Evolutionary conservation across 2,329 filamentous ascomycete genomes (phyloP).

Genomic region (Thielaviopsis populi): DNA sequence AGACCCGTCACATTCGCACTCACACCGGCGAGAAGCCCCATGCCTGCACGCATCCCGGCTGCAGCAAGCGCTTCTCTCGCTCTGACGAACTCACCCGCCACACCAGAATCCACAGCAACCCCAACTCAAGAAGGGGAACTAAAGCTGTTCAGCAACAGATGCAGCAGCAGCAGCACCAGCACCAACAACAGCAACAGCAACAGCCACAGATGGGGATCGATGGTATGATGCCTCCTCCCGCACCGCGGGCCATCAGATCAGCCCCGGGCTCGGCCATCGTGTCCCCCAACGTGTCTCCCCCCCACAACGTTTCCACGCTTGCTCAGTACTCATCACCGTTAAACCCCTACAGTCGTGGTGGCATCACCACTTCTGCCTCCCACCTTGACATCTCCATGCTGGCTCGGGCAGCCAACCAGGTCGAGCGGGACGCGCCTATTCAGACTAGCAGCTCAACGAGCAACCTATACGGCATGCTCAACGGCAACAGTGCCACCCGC

Average conservation of each 20-base stretch:
- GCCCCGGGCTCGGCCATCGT: conserved; percentile 73
- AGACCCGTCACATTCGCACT: conserved; percentile 79
- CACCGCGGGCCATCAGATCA: conserved; percentile 69
- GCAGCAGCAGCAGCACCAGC: conserved; percentile 89
- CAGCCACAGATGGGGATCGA: conserved; percentile 51
- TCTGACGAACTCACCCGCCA: conserved; percentile 94
- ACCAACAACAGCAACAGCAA: conserved; percentile 92
- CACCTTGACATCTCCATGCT: conserved; percentile 43
- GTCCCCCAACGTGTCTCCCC: conserved; percentile 93
- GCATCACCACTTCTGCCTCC: conserved; percentile 26
- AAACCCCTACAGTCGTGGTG: conserved; percentile 32
- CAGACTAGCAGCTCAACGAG: conserved; percentile 22
- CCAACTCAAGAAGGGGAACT: conserved; percentile 86
- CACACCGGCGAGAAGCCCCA: conserved; percentile 98
- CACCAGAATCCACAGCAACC: conserved; percentile 97
- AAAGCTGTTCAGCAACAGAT: conserved; percentile 56
- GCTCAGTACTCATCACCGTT: conserved; percentile 24
- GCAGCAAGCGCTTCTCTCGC: conserved; percentile 91
- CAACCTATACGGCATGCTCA: conserved; percentile 27
- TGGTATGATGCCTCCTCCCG: conserved; percentile 58
- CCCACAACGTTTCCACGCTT: conserved; percentile 71
- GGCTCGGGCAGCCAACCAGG: conserved; percentile 44
- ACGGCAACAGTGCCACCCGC: conserved; percentile 14
- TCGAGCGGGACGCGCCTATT: conserved; percentile 37
- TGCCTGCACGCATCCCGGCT: conserved; percentile 85